phyloP scores from a whole-genome alignment of 768 basidiomycete species.

The Leccinum longicurvipes region DNA sequence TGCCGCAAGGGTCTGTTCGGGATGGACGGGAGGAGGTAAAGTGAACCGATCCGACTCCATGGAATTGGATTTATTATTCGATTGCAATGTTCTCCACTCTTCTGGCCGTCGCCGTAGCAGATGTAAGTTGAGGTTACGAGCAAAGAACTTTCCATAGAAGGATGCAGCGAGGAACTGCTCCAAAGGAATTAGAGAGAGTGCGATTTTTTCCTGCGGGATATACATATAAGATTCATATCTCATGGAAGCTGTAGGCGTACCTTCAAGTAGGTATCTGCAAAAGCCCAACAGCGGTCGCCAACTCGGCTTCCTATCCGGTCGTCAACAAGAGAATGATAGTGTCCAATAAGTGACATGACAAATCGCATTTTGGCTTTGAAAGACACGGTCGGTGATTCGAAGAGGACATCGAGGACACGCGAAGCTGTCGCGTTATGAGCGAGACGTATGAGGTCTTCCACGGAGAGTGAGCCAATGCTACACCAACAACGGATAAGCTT shows the following conservation, averaged over 20 bases:
- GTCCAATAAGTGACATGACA: constrained; percentile 70
- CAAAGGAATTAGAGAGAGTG: constrained; percentile 68
- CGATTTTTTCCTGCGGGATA: constrained; percentile 81
- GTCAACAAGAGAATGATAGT: constrained; percentile 78
- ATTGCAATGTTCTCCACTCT: constrained; percentile 79
- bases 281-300: constrained; percentile 87
- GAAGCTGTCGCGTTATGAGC: constrained; percentile 68
- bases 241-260: constrained; percentile 36
- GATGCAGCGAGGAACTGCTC: constrained; percentile 72
- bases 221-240: constrained; percentile 5
- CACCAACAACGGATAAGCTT: constrained; percentile 6
- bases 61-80: constrained; percentile 32
- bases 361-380: constrained; percentile 66
- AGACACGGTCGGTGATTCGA: constrained; percentile 66
- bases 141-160: constrained; percentile 86
- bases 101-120: constrained; percentile 75
- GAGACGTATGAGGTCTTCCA: constrained; percentile 56
- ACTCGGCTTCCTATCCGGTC: constrained; percentile 90
- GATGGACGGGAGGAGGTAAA: constrained; percentile 7
- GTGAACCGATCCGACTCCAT: constrained; percentile 15
- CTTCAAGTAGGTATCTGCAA: constrained; percentile 90
- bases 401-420: constrained; percentile 73
- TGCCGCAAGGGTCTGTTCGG: background rate
- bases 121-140: constrained; percentile 71
- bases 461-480: constrained; percentile 57